Evolutionary conservation across 768 basidiomycete species (phyloP).

Genomic region (Mycena filopes): DNA sequence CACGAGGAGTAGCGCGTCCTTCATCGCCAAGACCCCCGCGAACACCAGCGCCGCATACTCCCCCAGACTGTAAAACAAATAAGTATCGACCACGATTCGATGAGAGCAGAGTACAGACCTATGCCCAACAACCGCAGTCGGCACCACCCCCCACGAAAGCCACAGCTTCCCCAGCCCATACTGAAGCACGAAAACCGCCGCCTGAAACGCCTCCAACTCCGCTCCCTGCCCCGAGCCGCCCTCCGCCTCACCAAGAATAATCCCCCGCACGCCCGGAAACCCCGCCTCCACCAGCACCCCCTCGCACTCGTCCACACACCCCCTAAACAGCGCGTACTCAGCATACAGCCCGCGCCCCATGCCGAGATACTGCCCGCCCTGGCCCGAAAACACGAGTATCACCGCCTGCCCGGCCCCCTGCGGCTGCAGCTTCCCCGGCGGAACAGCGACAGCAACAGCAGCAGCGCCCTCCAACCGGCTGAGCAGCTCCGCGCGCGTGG

Average conservation of each 20-base stretch:
- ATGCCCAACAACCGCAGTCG: constrained; percentile 74
- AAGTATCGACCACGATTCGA: constrained; percentile 1
- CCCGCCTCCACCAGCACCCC: constrained; percentile 57
- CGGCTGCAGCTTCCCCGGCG: constrained; percentile 40
- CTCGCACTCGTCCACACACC: constrained; percentile 69
- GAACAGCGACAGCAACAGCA: too few species aligned
- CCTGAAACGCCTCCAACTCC: constrained; percentile 59
- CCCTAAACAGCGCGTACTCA: constrained; percentile 57
- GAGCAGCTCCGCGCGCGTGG: constrained; percentile 56
- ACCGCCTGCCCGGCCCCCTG: constrained; percentile 46
- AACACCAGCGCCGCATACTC: constrained; percentile 79
- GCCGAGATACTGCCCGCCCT: constrained; percentile 73
- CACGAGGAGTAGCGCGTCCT: constrained; percentile 67
- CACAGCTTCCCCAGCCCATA: constrained; percentile 72
- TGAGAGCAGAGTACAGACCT: constrained; percentile 57
- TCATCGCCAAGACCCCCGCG: constrained; percentile 67
- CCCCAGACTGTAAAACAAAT: constrained; percentile 62
- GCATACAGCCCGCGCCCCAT: constrained; percentile 72
- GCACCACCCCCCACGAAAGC: constrained; percentile 74
- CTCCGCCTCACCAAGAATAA: constrained; percentile 47
- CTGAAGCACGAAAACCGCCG: constrained; percentile 69
- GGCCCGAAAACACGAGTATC: constrained; percentile 82
- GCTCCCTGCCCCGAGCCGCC: constrained; percentile 41
- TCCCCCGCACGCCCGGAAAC: constrained; percentile 59
- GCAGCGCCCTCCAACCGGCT: constrained; percentile 52